phyloP scores from a whole-genome alignment of 2,329 filamentous ascomycete genomes.

The Berkeleyomyces basicola region DNA sequence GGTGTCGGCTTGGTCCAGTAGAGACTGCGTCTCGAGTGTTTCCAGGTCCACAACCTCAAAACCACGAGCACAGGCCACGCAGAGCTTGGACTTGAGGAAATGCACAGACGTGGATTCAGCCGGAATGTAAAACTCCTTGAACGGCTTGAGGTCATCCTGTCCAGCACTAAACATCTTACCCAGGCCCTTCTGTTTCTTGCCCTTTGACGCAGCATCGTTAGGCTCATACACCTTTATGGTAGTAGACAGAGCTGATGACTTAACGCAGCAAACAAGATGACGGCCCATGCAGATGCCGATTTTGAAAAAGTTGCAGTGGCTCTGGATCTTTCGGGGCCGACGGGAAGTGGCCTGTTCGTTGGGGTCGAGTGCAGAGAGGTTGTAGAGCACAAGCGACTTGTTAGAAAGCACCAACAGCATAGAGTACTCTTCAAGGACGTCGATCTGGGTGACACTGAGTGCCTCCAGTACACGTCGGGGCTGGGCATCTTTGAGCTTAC shows the following conservation, averaged over 20 bases:
- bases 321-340: slow-evolving; percentile 88
- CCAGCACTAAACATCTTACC: slow-evolving; percentile 88
- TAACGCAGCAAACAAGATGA: slow-evolving; percentile 91
- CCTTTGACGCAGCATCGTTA: slow-evolving; percentile 83
- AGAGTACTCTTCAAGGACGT: slow-evolving; percentile 89
- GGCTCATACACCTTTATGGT: slow-evolving; percentile 99
- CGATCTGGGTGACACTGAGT: slow-evolving; percentile 80
- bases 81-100: slow-evolving; percentile 91
- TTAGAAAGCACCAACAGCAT: slow-evolving; percentile 82
- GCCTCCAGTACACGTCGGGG: slow-evolving; percentile 76
- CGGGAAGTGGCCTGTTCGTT: slow-evolving; percentile 68
- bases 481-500: slow-evolving; percentile 67
- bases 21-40: slow-evolving; percentile 92
- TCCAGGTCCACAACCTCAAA: slow-evolving; percentile 96
- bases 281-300: slow-evolving; percentile 86
- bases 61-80: slow-evolving; percentile 84
- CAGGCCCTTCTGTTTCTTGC: slow-evolving; percentile 89
- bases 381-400: slow-evolving; percentile 82
- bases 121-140: slow-evolving; percentile 98
- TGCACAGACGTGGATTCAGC: slow-evolving; percentile 97
- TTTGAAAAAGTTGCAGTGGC: slow-evolving; percentile 97
- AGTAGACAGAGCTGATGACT: slow-evolving; percentile 79
- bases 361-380: slow-evolving; percentile 69
- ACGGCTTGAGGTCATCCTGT: slow-evolving; percentile 88
- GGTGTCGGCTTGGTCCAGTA: slow-evolving; percentile 93